phyloP scores from a whole-genome alignment of 805 yeast genomes.

The Yarrowia porcina region DNA sequence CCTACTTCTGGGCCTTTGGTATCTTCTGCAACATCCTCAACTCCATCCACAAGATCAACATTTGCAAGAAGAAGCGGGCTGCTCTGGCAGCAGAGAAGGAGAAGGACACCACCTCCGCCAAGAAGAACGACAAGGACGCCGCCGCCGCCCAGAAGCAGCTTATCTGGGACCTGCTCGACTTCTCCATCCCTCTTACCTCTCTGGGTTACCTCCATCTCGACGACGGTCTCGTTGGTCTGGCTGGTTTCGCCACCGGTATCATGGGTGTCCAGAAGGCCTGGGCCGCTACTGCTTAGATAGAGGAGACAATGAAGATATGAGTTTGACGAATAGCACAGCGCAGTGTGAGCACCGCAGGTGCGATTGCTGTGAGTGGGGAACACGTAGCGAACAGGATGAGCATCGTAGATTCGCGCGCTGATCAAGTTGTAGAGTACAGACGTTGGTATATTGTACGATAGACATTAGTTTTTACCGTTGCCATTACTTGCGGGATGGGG shows the following conservation, averaged over 20 bases:
- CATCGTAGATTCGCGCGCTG: too few species aligned
- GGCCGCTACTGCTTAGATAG: constrained; percentile 44
- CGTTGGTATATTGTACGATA: too few species aligned
- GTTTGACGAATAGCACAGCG: too few species aligned
- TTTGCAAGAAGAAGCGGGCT: constrained; percentile 41
- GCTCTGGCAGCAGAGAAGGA: constrained; percentile 43
- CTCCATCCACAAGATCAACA: constrained; percentile 54
- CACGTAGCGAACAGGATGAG: too few species aligned
- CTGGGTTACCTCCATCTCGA: constrained; percentile 57
- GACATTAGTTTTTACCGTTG: too few species aligned
- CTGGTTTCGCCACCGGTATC: constrained; percentile 78
- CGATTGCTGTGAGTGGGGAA: not conserved
- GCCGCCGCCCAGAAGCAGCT: constrained; percentile 57
- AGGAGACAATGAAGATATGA: not conserved
- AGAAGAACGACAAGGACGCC: constrained; percentile 46
- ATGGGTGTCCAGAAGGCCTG: constrained; percentile 74
- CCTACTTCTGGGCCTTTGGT: constrained; percentile 75
- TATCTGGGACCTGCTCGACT: constrained; percentile 73
- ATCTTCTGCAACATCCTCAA: constrained; percentile 60
- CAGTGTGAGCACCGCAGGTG: too few species aligned
- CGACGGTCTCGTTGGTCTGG: constrained; percentile 79
- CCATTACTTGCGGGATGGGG: too few species aligned
- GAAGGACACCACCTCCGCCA: constrained; percentile 40
- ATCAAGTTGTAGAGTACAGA: too few species aligned
- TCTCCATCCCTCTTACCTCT: constrained; percentile 69